A percentile compares a stretch with the other conserved stretches of the same genome.
These are phyloP conservation scores for Cunninghamia lanceolata DNA, from an alignment of 75 land plant species.

Conservation along the genomic window DNA sequence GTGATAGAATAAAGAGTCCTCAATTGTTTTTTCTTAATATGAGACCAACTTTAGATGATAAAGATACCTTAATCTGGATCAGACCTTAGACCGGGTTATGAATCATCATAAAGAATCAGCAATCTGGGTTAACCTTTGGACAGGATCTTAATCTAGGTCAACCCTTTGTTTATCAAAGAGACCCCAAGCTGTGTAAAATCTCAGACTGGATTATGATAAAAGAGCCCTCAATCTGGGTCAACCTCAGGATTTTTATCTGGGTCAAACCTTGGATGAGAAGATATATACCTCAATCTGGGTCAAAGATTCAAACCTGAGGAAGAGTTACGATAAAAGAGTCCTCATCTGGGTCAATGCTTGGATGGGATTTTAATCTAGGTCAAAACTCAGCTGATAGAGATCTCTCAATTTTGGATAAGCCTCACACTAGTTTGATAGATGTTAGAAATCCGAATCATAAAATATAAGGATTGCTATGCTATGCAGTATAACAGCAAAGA, in stretches of 20 bases:
- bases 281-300: not conserved
- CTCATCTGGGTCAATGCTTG: not conserved
- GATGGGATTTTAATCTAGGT: not conserved
- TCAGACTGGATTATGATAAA: not conserved
- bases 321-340: not conserved
- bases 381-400: not conserved
- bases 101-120: not conserved
- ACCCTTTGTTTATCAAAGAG: not conserved
- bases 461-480: too few species aligned
- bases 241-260: not conserved
- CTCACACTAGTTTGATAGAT: not conserved
- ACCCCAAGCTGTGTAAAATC: too few species aligned
- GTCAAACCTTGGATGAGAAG: not conserved
- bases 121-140: not conserved
- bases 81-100: not conserved
- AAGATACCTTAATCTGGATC: not conserved
- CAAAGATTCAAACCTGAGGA: not conserved
- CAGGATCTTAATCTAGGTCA: not conserved
- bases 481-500: too few species aligned
- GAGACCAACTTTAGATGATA: not conserved
- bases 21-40: not conserved
- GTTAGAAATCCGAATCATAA: not conserved
- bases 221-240: not conserved
- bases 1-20: not conserved
- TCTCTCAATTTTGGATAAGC: not conserved